Base-by-base conservation (phyloP, 208 protist genomes). In the Trypanosoma mega region DNA sequence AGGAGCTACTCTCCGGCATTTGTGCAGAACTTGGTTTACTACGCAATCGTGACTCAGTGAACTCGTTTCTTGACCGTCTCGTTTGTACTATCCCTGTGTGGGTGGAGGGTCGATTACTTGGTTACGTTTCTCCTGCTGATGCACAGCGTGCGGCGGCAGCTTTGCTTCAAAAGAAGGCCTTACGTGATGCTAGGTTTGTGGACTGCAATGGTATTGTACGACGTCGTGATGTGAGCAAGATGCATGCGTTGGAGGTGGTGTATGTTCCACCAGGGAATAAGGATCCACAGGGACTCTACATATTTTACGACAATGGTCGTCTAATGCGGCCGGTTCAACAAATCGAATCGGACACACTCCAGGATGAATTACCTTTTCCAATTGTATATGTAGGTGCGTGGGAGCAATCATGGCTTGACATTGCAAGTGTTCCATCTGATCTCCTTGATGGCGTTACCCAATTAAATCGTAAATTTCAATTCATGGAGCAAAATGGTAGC, bases 381-480 rank as follows among this genome's bases (percentile, higher is more conserved):
- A 65, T 95, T 9, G 72, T 87, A 24, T 96, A 80, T 37, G 96
- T 99, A 49, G 98, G 98, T 23, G 88, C 97, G 29, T 96, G 98
- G 65, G 98, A 99, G 86, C 98, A 99, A 80, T 85, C 89, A 14
- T 99, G 97, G 81, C 82, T 99, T 57, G 83, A 99, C 63, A 99
- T 99, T 59, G 97, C 97, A 6, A 76, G 77, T 16, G 70, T 95
- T 12, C 72, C 82, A 30, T 81, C 85, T 24, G 96, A 98, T 49
- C 74, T 93, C 9, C 34, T 86, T 18, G 92, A 98, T 51, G 89
- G 83, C 12, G 66, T 83, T 1, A 61, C 69, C 30, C 86, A 92
- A 54, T 58, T 91, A n/a, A 74, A 78, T 33, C 74, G 74, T 9
- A 86, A 85, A 68, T 97, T 91, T 47, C 88, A 88, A 47, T 98